Evolutionary conservation across 1,284 basidiomycete genomes (phyloP).

Genomic region (Athelia psychrophila): DNA sequence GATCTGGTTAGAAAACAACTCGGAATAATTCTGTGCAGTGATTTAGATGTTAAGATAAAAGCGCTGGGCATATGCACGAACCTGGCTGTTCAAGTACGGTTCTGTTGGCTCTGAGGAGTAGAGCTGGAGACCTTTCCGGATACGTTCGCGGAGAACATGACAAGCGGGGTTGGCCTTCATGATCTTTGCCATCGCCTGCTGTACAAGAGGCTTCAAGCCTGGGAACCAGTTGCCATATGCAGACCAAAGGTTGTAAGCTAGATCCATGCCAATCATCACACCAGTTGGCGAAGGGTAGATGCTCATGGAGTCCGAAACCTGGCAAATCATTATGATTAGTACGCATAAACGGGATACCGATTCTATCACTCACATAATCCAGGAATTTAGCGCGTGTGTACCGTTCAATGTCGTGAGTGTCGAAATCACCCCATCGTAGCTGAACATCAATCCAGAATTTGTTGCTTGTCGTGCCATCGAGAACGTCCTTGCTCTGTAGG

Average conservation of each 20-base stretch:
- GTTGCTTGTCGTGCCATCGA: constrained; percentile 96
- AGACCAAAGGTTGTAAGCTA: constrained; percentile 99
- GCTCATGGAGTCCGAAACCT: constrained; percentile 93
- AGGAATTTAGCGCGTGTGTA: constrained; percentile 98
- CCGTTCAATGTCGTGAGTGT: constrained; percentile 97
- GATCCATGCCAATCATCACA: constrained; percentile 97
- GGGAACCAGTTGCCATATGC: constrained; percentile 99
- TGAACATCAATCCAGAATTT: constrained; percentile 99
- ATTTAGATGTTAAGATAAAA: constrained; percentile 15
- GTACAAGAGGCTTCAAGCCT: constrained; percentile 95
- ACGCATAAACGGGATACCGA: background rate
- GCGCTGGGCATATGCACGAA: constrained; percentile 23
- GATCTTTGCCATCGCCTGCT: constrained; percentile 99
- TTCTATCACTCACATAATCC: constrained; percentile 67
- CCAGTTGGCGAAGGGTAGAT: constrained; percentile 99
- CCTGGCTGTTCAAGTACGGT: constrained; percentile 95
- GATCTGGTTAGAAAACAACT: constrained; percentile 99
- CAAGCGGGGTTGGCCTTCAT: constrained; percentile 99
- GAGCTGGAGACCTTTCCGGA: constrained; percentile 96
- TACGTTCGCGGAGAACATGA: constrained; percentile 97
- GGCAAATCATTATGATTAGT: constrained; percentile 14
- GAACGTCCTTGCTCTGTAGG: constrained; percentile 86
- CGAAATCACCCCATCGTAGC: constrained; percentile 98
- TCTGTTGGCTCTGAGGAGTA: constrained; percentile 99
- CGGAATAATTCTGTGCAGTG: constrained; percentile 80